phyloP scores from a whole-genome alignment of 2,329 filamentous ascomycete species.

The Paramyrothecium roridum region DNA sequence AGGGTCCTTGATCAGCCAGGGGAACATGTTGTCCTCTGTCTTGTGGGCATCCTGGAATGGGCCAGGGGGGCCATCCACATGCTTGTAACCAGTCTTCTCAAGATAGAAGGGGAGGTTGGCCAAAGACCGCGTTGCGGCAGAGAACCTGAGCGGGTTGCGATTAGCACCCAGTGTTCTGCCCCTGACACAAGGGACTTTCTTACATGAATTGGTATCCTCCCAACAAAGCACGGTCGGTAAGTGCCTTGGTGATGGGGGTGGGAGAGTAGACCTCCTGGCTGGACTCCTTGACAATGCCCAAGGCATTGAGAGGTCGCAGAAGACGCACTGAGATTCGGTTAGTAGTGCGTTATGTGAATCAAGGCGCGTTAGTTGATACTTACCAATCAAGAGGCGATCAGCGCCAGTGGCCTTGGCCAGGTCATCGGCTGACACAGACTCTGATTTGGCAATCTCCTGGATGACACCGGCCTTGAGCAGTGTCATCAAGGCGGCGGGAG shows the following conservation, averaged over 20 bases:
- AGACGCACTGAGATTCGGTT: constrained; percentile 12
- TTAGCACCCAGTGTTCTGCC: neutral
- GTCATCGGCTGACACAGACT: neutral
- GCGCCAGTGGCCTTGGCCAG: neutral
- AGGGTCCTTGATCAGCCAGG: neutral
- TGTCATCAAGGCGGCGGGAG: neutral
- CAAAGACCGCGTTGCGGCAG: neutral
- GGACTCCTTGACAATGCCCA: constrained; percentile 29
- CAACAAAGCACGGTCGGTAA: constrained; percentile 16
- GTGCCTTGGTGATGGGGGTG: constrained; percentile 28
- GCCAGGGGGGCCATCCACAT: neutral
- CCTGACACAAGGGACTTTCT: neutral
- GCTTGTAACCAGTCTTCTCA: neutral
- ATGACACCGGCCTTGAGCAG: neutral
- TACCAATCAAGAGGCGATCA: neutral
- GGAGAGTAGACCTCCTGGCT: constrained; percentile 27
- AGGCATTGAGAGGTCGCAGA: constrained; percentile 30
- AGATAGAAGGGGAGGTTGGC: neutral
- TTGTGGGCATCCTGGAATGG: neutral
- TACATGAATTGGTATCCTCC: constrained; percentile 23
- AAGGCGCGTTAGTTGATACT: neutral
- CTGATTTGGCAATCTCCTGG: neutral
- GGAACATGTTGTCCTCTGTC: neutral
- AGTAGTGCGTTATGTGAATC: neutral
- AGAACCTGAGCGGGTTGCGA: neutral